A percentile compares a stretch with the other conserved stretches of the same genome.
Evolutionary conservation across 139 green algal genomes (phyloP).

Genomic region (Auxenochlorella protothecoides): DNA sequence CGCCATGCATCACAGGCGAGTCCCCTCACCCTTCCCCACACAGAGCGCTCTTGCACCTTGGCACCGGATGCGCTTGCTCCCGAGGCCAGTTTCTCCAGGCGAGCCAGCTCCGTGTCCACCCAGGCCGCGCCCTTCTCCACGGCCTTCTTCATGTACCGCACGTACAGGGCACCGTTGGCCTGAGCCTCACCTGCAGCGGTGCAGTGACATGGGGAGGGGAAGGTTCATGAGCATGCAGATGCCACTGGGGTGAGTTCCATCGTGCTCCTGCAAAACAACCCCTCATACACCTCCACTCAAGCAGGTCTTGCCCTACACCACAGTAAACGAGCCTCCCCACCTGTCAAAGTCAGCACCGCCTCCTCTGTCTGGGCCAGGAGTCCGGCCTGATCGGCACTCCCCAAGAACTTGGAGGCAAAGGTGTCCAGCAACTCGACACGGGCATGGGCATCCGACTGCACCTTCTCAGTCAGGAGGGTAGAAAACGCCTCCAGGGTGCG

Average conservation of each 20-base stretch:
- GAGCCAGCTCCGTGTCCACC: constrained; percentile 49
- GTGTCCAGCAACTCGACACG: constrained; percentile 32
- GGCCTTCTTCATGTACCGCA: constrained; percentile 55
- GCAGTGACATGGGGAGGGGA: no score
- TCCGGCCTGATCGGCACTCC: constrained; percentile 1
- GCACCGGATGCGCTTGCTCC: neutral
- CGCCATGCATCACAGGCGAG: no score
- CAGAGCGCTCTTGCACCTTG: neutral
- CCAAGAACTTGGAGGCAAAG: constrained; percentile 14
- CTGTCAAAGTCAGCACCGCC: neutral
- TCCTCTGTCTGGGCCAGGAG: constrained; percentile 12
- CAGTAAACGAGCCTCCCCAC: neutral
- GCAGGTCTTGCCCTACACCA: no score
- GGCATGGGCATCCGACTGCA: constrained; percentile 54
- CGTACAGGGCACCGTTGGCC: constrained; percentile 54
- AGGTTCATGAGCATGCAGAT: no score
- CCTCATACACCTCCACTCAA: no score
- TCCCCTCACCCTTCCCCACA: no score
- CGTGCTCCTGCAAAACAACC: no score
- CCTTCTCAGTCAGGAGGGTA: constrained; percentile 55
- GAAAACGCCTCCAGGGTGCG: constrained; percentile 52
- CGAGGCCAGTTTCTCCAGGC: constrained; percentile 57
- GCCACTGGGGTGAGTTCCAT: no score
- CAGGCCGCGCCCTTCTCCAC: constrained; percentile 64
- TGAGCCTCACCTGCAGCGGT: constrained; percentile 5